Evolutionary conservation across 495 filamentous ascomycete genomes (phyloP).

Genomic region (Penicillium psychrofluorescens): DNA sequence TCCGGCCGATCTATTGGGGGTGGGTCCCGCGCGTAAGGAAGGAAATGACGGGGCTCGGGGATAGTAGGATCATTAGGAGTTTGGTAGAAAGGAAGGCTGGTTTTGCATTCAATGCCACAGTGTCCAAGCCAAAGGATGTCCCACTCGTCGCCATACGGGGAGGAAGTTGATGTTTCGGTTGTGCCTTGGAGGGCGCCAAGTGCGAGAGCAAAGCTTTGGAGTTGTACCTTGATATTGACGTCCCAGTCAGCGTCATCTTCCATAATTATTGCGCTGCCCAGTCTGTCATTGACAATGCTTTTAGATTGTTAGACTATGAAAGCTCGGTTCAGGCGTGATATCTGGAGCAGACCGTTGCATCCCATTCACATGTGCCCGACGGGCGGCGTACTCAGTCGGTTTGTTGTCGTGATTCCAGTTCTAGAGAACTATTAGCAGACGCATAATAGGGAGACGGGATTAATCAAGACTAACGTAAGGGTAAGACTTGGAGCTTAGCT

Average conservation of each 20-base stretch:
- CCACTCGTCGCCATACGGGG: constrained; percentile 47
- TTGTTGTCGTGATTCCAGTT: constrained; percentile 14
- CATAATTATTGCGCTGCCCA: constrained; percentile 42
- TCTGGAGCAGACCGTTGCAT: constrained; percentile 16
- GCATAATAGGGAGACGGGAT: not conserved
- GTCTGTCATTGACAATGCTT: constrained; percentile 32
- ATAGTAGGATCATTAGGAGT: constrained; percentile 10
- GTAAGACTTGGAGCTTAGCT: constrained; percentile 11
- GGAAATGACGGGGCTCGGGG: constrained; percentile 9
- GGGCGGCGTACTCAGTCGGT: constrained; percentile 13
- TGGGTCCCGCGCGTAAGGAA: constrained; percentile 1
- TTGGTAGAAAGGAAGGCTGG: constrained; percentile 7
- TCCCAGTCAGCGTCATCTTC: constrained; percentile 55
- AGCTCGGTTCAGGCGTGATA: not conserved
- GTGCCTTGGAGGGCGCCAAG: constrained; percentile 7
- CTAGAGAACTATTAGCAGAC: constrained; percentile 4
- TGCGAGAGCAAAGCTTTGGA: constrained; percentile 31
- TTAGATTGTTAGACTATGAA: not conserved
- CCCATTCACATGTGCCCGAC: constrained; percentile 24
- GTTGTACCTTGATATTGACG: constrained; percentile 39
- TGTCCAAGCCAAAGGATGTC: constrained; percentile 49
- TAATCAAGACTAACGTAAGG: constrained; percentile 13
- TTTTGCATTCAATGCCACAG: constrained; percentile 26
- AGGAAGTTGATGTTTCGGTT: not conserved
- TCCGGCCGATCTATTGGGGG: not conserved